Conservation (phyloP, 1,139 yeast species). For the Spathaspora jeffriesii region DNA sequence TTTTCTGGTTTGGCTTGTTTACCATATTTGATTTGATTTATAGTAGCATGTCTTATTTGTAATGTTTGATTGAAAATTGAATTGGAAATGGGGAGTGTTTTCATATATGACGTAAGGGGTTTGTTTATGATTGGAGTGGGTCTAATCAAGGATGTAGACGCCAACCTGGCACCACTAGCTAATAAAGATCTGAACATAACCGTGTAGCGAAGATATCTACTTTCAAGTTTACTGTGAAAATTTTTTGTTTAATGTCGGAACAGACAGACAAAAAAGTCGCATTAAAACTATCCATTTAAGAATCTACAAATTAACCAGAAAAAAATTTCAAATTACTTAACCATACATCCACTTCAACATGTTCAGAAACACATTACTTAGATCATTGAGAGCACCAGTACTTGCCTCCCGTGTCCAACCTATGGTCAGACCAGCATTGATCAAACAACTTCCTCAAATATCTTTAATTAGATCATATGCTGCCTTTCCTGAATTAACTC, state of each 20-base stretch:
- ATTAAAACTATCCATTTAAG: neutral
- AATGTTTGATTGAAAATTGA: slow-evolving; percentile 1
- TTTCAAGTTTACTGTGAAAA: neutral
- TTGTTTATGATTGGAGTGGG: slow-evolving; percentile 2
- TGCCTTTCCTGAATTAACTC: slow-evolving; percentile 64
- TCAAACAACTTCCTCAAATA: slow-evolving; percentile 11
- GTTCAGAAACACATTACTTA: slow-evolving; percentile 34
- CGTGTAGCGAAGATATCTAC: neutral
- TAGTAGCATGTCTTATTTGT: slow-evolving; percentile 56
- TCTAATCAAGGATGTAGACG: neutral
- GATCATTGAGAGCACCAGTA: slow-evolving; percentile 26
- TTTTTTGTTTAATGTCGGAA: slow-evolving; percentile 5
- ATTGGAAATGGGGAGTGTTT: slow-evolving; percentile 9
- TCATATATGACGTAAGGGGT: slow-evolving; percentile 13
- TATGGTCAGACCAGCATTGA: slow-evolving; percentile 5
- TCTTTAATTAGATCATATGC: slow-evolving; percentile 50
- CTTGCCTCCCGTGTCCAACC: slow-evolving; percentile 4
- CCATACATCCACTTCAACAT: slow-evolving; percentile 15
- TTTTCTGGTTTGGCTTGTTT: slow-evolving; percentile 57
- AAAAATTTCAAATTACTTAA: neutral
- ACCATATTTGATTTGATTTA: slow-evolving; percentile 73
- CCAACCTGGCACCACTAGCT: slow-evolving; percentile 6
- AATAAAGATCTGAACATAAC: slow-evolving; percentile 14
- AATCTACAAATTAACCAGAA: slow-evolving; percentile 3
- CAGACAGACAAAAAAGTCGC: no score